Base-by-base conservation (phyloP, 1,284 basidiomycete genomes). In the Cerrena zonata region DNA sequence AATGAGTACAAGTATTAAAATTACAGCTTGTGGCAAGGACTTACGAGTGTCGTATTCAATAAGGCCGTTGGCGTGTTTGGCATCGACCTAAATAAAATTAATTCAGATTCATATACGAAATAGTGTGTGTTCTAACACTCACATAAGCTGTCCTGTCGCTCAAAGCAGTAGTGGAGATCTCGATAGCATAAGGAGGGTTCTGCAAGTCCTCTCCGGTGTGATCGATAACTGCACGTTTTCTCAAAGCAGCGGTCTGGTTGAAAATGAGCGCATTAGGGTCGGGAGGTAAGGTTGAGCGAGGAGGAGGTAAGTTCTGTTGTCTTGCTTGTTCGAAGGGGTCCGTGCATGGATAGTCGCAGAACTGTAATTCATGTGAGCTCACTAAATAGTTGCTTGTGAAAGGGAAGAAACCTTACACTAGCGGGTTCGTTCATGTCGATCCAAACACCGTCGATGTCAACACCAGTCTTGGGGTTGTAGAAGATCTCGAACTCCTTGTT, bases 391-490 rank as follows among this genome's bases (percentile, higher is more conserved):
- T 48, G 11, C 53, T 10, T 41, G 12, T 15, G 39, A 46, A 25
- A 7, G 19, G 22, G 44, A 24, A 13, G 2, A 34, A 37, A 10
- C 53, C 59, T 3, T 56, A 82, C 80, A 55, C 76, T 84, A 2
- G 82, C 64, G 11, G 84, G 82, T 53, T 86, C 84, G 61, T 86
- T 86, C 82, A 86, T 86, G 57, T 85, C 83, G 38, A 85, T 84
- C 84, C 83, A 86, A 12, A 73, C 74, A 12, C 82, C 84, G 56
- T 85, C 84, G 27, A 85, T 82, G 54, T 86, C 80, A 18, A 84
- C 55, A 2, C 83, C 84, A 1, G 67, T 74, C 5, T 70, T 56
- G 0, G 77, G 71, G 57, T 71, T 70, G 61, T 83, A 87, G 69
- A 88, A 87, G 5, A 69, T 53, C 21, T 67, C 57, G 55, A 86